A percentile compares a stretch with the other conserved stretches of the same genome.
phyloP scores from a whole-genome alignment of 768 basidiomycete species.

The Kwoniella bestiolae region DNA sequence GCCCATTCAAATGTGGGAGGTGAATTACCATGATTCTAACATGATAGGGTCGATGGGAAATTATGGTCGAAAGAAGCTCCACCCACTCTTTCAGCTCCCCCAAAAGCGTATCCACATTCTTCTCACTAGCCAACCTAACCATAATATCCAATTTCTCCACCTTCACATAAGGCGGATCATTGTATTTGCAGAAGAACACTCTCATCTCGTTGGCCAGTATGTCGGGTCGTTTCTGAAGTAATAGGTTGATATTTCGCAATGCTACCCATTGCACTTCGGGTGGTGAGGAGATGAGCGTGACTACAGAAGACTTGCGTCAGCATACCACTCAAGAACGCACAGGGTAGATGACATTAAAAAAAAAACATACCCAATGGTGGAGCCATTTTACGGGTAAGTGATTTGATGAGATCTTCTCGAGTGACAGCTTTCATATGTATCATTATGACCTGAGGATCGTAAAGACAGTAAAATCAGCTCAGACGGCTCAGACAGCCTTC shows the following conservation, averaged over 20 bases:
- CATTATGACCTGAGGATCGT: conserved; percentile 99
- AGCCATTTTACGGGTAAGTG: conserved; percentile 93
- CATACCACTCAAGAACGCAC: too few species aligned
- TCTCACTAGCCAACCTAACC: conserved; percentile 87
- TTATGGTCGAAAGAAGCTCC: too few species aligned
- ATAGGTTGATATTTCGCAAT: conserved; percentile 90
- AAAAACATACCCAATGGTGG: conserved; percentile 68
- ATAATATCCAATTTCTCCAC: conserved; percentile 98
- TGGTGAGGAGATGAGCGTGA: conserved; percentile 92
- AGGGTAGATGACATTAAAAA: neutral
- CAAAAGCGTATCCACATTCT: conserved; percentile 89
- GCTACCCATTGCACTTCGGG: conserved; percentile 99
- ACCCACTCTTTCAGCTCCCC: conserved; percentile 94
- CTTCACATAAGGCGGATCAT: conserved; percentile 98
- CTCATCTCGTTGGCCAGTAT: conserved; percentile 94
- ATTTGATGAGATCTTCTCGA: conserved; percentile 80
- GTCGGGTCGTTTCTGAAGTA: conserved; percentile 90
- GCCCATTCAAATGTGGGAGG: too few species aligned
- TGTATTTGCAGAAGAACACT: conserved; percentile 99
- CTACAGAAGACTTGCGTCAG: too few species aligned
- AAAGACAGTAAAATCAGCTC: too few species aligned
- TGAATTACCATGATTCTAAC: too few species aligned
- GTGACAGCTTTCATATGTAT: conserved; percentile 86
- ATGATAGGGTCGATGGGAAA: too few species aligned
- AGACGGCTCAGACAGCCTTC: too few species aligned